Evolutionary conservation across 2,329 filamentous ascomycete genomes (phyloP).

Genomic region (Monosporascus sp.): DNA sequence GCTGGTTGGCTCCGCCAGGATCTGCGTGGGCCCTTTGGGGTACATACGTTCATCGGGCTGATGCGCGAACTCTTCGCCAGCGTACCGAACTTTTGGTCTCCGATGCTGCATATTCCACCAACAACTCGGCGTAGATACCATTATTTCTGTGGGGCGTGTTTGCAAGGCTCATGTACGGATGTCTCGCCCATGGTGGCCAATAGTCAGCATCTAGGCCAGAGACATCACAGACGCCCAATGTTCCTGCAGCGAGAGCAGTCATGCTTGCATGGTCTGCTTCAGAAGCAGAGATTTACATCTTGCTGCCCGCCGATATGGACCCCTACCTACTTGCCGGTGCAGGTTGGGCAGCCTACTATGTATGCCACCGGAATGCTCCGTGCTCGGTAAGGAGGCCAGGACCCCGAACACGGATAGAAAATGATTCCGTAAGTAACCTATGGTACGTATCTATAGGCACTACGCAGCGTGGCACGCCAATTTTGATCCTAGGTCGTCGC

Average conservation of each 20-base stretch:
- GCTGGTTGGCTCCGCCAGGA: slow-evolving; percentile 3
- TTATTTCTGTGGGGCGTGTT: slow-evolving; percentile 3
- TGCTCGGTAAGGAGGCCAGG: slow-evolving; percentile 11
- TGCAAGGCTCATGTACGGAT: neutral
- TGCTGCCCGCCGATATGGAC: neutral
- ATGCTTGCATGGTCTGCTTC: neutral
- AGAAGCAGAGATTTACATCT: neutral
- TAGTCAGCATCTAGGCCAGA: neutral
- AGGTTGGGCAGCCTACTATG: neutral
- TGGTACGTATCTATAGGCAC: slow-evolving; percentile 8
- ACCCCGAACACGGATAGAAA: slow-evolving; percentile 20
- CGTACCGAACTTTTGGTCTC: slow-evolving; percentile 8
- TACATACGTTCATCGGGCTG: slow-evolving; percentile 2
- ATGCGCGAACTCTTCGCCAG: slow-evolving; percentile 9
- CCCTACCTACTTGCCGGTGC: too few species aligned
- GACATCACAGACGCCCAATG: neutral
- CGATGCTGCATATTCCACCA: slow-evolving; percentile 4
- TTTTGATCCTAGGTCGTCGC: slow-evolving; percentile 5
- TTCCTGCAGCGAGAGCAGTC: neutral
- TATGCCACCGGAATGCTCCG: slow-evolving; percentile 20
- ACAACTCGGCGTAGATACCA: neutral
- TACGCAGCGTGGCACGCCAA: slow-evolving; percentile 4
- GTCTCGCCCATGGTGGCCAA: neutral
- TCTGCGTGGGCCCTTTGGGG: slow-evolving; percentile 1
- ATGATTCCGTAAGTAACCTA: slow-evolving; percentile 15